Conservation (phyloP, 2,329 filamentous ascomycete genomes). For the Talaromyces sp. region DNA sequence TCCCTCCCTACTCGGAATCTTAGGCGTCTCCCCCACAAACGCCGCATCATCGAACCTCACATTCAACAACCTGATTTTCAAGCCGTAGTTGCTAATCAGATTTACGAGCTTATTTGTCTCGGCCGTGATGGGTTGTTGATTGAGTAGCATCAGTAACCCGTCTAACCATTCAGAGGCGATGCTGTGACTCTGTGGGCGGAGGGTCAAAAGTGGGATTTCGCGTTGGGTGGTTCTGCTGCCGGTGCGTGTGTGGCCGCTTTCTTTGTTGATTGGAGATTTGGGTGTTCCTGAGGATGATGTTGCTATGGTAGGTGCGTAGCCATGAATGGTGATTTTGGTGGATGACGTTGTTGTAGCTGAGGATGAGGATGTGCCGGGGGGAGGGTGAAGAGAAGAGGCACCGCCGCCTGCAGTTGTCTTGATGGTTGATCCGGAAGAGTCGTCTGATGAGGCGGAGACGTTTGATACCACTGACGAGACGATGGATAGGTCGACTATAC, state of each 20-base stretch:
- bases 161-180: constrained; percentile 95
- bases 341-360: constrained; percentile 23
- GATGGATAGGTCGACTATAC: constrained; percentile 67
- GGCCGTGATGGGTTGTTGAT: constrained; percentile 92
- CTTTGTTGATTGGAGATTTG: constrained; percentile 25
- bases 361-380: constrained; percentile 9
- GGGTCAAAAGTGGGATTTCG: constrained; percentile 73
- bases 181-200: constrained; percentile 74
- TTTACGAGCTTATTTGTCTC: constrained; percentile 88
- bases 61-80: constrained; percentile 89
- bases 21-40: constrained; percentile 62
- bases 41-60: constrained; percentile 79
- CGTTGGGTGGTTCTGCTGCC: constrained; percentile 38
- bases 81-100: constrained; percentile 79
- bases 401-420: constrained; percentile 35
- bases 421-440: constrained; percentile 45
- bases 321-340: constrained; percentile 90
- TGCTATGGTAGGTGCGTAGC: constrained; percentile 46
- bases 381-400: background rate
- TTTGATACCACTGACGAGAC: constrained; percentile 95
- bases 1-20: constrained; percentile 75
- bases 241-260: constrained; percentile 31
- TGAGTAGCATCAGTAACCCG: constrained; percentile 86
- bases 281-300: constrained; percentile 19
- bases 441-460: constrained; percentile 62